Evolutionary conservation across 2,329 filamentous ascomycete species (phyloP).

Genomic region (Monosporascus ibericus): DNA sequence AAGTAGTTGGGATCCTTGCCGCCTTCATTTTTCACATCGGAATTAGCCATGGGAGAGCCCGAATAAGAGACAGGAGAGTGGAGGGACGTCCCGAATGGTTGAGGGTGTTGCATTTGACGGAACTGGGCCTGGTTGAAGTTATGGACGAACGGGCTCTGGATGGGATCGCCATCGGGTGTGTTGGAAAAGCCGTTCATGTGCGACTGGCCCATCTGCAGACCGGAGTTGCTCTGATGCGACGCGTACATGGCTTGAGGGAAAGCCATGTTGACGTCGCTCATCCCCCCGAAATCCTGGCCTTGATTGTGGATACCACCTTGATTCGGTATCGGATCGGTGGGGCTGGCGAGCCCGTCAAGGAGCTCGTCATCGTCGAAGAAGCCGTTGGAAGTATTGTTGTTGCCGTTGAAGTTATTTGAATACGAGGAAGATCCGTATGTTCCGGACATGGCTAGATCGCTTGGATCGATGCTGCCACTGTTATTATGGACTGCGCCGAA

Average conservation of each 20-base stretch:
- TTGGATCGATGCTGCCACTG: conserved; percentile 69
- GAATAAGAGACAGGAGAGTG: conserved; percentile 47
- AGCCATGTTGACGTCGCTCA: conserved; percentile 52
- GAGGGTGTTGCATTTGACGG: conserved; percentile 57
- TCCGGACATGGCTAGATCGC: conserved; percentile 67
- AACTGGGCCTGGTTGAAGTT: conserved; percentile 75
- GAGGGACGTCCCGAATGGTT: conserved; percentile 49
- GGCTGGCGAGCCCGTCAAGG: conserved; percentile 62
- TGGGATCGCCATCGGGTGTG: conserved; percentile 85
- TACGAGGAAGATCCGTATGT: conserved; percentile 53
- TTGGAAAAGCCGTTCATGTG: conserved; percentile 80
- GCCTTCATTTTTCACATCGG: conserved; percentile 43
- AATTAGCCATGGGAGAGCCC: conserved; percentile 42
- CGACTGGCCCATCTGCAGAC: conserved; percentile 57
- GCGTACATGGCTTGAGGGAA: conserved; percentile 49
- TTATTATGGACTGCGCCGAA: conserved; percentile 49
- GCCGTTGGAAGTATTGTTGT: conserved; percentile 56
- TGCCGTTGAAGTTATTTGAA: conserved; percentile 52
- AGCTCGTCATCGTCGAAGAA: conserved; percentile 91
- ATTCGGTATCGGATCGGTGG: conserved; percentile 37
- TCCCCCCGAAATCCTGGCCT: conserved; percentile 49
- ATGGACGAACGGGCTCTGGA: conserved; percentile 82
- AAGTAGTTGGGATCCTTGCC: conserved; percentile 49
- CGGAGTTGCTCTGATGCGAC: conserved; percentile 48
- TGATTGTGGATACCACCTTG: conserved; percentile 46